phyloP scores from a whole-genome alignment of 2,329 filamentous ascomycete genomes.

The Pyrenochaeta sp. region DNA sequence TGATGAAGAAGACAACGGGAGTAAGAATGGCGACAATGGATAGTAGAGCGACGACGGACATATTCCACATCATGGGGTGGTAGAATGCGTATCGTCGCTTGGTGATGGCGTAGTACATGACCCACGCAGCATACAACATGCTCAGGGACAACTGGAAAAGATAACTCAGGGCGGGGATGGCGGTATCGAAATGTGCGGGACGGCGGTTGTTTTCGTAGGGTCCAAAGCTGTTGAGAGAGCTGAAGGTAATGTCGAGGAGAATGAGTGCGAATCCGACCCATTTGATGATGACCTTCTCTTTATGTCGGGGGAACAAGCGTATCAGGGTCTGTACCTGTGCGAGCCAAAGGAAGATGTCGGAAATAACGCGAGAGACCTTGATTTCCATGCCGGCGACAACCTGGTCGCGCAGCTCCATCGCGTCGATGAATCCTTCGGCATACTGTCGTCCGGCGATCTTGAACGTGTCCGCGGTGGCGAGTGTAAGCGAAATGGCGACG shows the following conservation, averaged over 20 bases:
- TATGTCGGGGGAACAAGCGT: constrained; percentile 91
- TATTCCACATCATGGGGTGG: constrained; percentile 89
- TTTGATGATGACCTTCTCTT: constrained; percentile 98
- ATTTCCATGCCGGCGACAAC: constrained; percentile 87
- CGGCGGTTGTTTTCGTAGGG: constrained; percentile 61
- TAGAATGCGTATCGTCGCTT: constrained; percentile 92
- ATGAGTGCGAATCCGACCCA: constrained; percentile 97
- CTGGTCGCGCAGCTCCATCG: constrained; percentile 73
- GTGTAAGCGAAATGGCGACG: constrained; percentile 83
- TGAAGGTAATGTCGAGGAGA: constrained; percentile 87
- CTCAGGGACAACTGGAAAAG: constrained; percentile 88
- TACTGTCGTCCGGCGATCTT: constrained; percentile 85
- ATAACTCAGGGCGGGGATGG: constrained; percentile 89
- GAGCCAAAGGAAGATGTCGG: constrained; percentile 95
- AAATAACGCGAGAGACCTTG: constrained; percentile 89
- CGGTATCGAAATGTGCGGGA: constrained; percentile 82
- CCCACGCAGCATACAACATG: constrained; percentile 89
- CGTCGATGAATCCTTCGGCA: constrained; percentile 78
- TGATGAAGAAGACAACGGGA: constrained; percentile 89
- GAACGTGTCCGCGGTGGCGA: constrained; percentile 92
- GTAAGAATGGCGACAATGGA: constrained; percentile 84
- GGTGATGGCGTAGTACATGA: constrained; percentile 90
- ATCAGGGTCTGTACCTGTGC: constrained; percentile 97
- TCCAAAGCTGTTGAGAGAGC: constrained; percentile 86
- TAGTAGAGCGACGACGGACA: constrained; percentile 78